These are phyloP conservation scores for Neurospora sp. DNA, from an alignment of 495 filamentous ascomycete species.

Conservation along the genomic window DNA sequence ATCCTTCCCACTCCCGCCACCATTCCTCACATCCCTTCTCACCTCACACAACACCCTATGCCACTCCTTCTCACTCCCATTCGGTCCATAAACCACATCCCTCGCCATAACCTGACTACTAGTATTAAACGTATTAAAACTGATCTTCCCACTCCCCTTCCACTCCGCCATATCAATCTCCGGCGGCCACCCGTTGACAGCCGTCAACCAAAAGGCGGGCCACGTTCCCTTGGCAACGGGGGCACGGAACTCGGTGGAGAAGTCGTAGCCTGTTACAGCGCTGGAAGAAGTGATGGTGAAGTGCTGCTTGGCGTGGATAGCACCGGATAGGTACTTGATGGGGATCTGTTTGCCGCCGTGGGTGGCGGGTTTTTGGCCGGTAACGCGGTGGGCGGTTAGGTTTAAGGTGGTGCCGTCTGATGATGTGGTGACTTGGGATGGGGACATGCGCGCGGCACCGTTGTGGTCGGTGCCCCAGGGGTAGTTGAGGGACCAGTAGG, in stretches of 20 bases:
- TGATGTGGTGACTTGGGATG: constrained; percentile 24
- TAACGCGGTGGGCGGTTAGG: constrained; percentile 34
- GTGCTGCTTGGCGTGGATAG: constrained; percentile 37
- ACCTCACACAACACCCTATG: constrained; percentile 43
- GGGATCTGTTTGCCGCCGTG: constrained; percentile 38
- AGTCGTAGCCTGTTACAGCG: constrained; percentile 32
- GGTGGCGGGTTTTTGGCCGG: constrained; percentile 30
- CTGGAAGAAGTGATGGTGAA: constrained; percentile 24
- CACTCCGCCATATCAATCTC: constrained; percentile 54
- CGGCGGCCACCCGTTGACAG: constrained; percentile 51
- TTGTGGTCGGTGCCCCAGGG: constrained; percentile 40
- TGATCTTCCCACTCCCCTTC: constrained; percentile 52
- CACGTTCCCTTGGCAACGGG: constrained; percentile 43
- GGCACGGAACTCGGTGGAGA: constrained; percentile 42
- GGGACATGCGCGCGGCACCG: constrained; percentile 47
- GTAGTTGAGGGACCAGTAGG: constrained; percentile 45
- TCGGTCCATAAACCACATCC: constrained; percentile 28
- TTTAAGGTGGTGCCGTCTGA: constrained; percentile 24
- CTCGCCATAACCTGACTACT: constrained; percentile 35
- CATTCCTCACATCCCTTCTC: constrained; percentile 13
- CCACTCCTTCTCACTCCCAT: constrained; percentile 35
- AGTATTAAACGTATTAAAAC: constrained; percentile 53
- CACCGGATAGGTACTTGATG: constrained; percentile 45
- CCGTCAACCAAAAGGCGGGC: constrained; percentile 57
- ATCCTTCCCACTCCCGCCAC: constrained; percentile 30